phyloP scores from a whole-genome alignment of 2,329 filamentous ascomycete species.

The Fusarium pseudocircinatum region DNA sequence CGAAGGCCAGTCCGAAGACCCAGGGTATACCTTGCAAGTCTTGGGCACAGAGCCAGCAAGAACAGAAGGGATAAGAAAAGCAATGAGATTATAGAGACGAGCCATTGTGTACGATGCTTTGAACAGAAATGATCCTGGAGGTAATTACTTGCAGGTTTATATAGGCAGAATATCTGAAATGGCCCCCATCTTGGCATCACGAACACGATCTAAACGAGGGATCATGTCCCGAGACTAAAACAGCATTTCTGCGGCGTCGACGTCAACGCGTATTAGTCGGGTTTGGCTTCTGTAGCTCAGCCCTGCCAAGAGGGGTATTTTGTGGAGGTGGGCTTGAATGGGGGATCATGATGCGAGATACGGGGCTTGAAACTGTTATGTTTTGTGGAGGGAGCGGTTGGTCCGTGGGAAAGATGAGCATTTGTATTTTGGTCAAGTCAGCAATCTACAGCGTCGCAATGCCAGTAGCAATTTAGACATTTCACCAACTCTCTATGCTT shows the following conservation, averaged over 20 bases:
- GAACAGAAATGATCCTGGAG: fast-evolving
- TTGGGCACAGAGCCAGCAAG: background rate
- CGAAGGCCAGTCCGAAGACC: constrained; percentile 58
- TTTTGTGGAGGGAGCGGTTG: background rate
- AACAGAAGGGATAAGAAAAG: background rate
- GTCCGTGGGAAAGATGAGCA: background rate
- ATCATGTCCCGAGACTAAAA: constrained; percentile 34
- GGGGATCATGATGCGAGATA: constrained; percentile 15
- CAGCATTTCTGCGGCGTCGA: background rate
- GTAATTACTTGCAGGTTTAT: background rate
- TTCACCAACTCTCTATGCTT: background rate
- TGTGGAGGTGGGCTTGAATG: constrained; percentile 16
- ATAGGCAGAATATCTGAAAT: background rate
- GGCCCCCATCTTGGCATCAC: background rate
- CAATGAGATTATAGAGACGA: background rate
- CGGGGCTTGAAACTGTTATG: background rate
- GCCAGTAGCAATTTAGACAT: too few species aligned
- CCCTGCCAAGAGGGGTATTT: constrained; percentile 12
- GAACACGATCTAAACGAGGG: background rate
- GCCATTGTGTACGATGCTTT: constrained; percentile 10
- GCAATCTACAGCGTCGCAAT: background rate
- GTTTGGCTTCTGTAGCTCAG: constrained; percentile 4
- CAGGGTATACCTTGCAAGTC: constrained; percentile 59
- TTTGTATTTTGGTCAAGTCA: background rate
- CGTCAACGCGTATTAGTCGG: constrained; percentile 28